phyloP scores from a whole-genome alignment of 805 yeast genomes.

The Wickerhamiella qilinensis region DNA sequence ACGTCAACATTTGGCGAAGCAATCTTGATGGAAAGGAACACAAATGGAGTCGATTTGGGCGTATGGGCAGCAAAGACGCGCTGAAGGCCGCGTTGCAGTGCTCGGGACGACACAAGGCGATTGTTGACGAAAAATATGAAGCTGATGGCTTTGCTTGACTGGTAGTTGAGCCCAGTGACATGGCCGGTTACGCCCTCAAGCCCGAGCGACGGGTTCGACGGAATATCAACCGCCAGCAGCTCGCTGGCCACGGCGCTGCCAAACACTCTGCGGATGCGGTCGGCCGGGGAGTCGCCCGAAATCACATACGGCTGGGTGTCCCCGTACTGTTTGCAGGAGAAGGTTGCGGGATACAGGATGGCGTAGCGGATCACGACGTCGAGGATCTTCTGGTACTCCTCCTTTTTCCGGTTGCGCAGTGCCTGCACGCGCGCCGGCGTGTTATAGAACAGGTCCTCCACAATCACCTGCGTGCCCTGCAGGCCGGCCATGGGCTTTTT shows the following conservation, averaged over 20 bases:
- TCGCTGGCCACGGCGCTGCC: conserved; percentile 58
- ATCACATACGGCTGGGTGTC: conserved; percentile 54
- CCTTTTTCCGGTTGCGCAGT: conserved; percentile 31
- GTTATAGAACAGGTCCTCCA: conserved; percentile 82
- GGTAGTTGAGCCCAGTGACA: conserved; percentile 56
- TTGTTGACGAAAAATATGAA: conserved; percentile 77
- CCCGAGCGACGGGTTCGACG: conserved; percentile 27
- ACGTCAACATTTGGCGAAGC: conserved; percentile 68
- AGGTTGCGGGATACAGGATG: conserved; percentile 48
- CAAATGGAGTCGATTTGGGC: conserved; percentile 71
- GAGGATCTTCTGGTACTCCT: conserved; percentile 60
- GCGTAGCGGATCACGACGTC: conserved; percentile 79
- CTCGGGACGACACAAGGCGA: conserved; percentile 70
- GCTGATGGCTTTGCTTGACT: conserved; percentile 43
- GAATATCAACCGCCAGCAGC: conserved; percentile 33
- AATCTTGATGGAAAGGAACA: conserved; percentile 55
- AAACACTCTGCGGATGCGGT: conserved; percentile 56
- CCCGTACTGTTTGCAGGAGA: conserved; percentile 67
- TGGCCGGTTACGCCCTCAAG: conserved; percentile 38
- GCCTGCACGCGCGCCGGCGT: conserved; percentile 64
- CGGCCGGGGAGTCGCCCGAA: conserved; percentile 33
- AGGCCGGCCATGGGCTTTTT: conserved; percentile 66
- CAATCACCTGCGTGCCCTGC: conserved; percentile 68
- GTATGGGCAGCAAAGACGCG: conserved; percentile 47
- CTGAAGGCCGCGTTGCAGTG: conserved; percentile 50